Conservation (phyloP, 306 rosid genomes). For the Clitoria ternatea region DNA sequence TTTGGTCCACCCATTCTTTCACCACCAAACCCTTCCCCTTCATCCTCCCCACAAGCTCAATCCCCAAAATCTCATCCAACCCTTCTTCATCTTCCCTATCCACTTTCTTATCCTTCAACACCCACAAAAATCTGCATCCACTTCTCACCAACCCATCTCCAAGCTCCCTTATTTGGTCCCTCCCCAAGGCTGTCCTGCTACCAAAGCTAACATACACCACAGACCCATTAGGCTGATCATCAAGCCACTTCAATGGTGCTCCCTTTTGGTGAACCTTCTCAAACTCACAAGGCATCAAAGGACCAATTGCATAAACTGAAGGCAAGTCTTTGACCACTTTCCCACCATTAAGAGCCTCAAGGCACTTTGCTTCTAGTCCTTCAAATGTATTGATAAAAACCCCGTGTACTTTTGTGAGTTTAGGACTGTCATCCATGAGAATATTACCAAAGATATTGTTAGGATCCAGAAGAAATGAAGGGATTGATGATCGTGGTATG, state of each 20-base stretch:
- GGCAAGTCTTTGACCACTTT: slow-evolving; percentile 27
- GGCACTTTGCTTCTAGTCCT: slow-evolving; percentile 30
- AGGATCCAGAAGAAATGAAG: slow-evolving; percentile 29
- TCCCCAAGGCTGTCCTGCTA: slow-evolving; percentile 36
- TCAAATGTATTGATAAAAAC: slow-evolving; percentile 44
- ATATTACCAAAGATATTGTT: slow-evolving; percentile 6
- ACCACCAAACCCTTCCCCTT: too few species aligned
- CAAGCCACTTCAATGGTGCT: slow-evolving; percentile 38
- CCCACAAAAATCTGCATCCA: slow-evolving; percentile 57
- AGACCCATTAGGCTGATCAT: slow-evolving; percentile 32
- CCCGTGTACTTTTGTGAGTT: slow-evolving; percentile 33
- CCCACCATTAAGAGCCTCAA: slow-evolving; percentile 18
- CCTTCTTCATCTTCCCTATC: slow-evolving; percentile 30
- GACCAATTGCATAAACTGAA: slow-evolving; percentile 41
- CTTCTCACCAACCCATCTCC: slow-evolving; percentile 42
- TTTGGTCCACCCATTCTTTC: too few species aligned
- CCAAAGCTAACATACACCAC: slow-evolving; percentile 59
- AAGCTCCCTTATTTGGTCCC: slow-evolving; percentile 48
- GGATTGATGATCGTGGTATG: slow-evolving; percentile 42
- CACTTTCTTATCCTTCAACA: slow-evolving; percentile 46
- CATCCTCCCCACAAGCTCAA: too few species aligned
- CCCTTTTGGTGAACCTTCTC: slow-evolving; percentile 16
- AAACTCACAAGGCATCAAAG: slow-evolving; percentile 44
- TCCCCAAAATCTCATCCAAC: too few species aligned
- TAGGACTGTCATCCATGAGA: slow-evolving; percentile 25